Evolutionary conservation across 495 filamentous ascomycete genomes (phyloP).

Genomic region (Penicillium salamii): DNA sequence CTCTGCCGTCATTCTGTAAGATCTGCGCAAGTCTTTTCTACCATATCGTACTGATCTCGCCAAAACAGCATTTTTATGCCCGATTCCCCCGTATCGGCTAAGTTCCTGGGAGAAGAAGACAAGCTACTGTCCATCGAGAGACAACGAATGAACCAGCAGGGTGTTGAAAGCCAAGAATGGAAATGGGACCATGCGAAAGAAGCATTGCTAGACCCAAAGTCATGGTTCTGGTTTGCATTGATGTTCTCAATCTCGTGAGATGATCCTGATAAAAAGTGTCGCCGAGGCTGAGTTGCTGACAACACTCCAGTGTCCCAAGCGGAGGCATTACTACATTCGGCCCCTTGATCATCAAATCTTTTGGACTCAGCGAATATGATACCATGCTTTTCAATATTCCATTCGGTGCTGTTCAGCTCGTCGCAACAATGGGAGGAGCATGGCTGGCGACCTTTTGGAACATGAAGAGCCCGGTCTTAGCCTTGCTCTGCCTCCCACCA

Average conservation of each 20-base stretch:
- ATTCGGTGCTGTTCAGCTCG: constrained; percentile 58
- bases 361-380: constrained; percentile 57
- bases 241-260: constrained; percentile 50
- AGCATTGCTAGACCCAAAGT: constrained; percentile 60
- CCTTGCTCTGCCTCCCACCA: constrained; percentile 53
- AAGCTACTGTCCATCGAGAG: constrained; percentile 59
- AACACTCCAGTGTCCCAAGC: constrained; percentile 50
- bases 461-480: constrained; percentile 56
- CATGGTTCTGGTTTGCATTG: constrained; percentile 63
- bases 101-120: constrained; percentile 57
- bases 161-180: constrained; percentile 55
- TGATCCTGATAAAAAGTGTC: no score
- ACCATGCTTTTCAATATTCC: constrained; percentile 67
- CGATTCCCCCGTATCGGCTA: constrained; percentile 57
- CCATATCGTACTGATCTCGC: not conserved
- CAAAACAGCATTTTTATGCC: constrained; percentile 47
- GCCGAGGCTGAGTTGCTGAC: constrained; percentile 18
- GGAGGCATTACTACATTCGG: constrained; percentile 64
- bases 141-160: constrained; percentile 64
- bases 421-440: constrained; percentile 57
- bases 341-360: constrained; percentile 59
- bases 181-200: constrained; percentile 63
- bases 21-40: not conserved
- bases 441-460: constrained; percentile 51
- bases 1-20: constrained; percentile 43